These are phyloP conservation scores for Paecilomyces sp. DNA, from an alignment of 2,329 filamentous ascomycete species.

Conservation along the genomic window DNA sequence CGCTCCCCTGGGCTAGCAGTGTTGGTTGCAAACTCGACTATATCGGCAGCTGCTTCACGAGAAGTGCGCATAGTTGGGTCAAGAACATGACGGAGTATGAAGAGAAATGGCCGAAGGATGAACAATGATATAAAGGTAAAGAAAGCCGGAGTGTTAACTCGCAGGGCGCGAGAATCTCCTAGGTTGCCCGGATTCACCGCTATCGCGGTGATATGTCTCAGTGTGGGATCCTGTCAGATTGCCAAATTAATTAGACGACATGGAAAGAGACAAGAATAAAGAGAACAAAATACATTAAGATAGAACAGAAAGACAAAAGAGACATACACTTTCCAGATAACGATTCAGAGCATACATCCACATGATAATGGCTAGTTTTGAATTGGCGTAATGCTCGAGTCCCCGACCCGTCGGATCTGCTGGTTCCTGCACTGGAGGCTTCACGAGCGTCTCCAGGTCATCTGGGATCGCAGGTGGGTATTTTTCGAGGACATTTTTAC, in stretches of 20 bases:
- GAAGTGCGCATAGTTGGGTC: constrained; percentile 24
- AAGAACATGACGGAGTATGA: constrained; percentile 14
- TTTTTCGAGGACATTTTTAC: constrained; percentile 33
- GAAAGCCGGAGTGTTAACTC: constrained; percentile 22
- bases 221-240: background rate
- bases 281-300: background rate
- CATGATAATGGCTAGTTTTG: constrained; percentile 36
- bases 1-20: constrained; percentile 20
- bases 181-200: constrained; percentile 31
- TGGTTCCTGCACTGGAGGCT: constrained; percentile 21
- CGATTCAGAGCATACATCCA: constrained; percentile 36
- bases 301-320: background rate
- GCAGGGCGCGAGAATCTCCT: constrained; percentile 30
- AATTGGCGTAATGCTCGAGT: constrained; percentile 38
- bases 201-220: constrained; percentile 17
- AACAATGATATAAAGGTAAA: constrained; percentile 18
- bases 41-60: constrained; percentile 21
- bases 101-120: constrained; percentile 19
- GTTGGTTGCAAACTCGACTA: constrained; percentile 20
- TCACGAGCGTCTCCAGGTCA: constrained; percentile 29
- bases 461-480: constrained; percentile 28
- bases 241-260: background rate
- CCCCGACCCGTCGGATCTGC: constrained; percentile 31
- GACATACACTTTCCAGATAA: constrained; percentile 19
- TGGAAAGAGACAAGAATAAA: background rate